A percentile compares a stretch with the other conserved stretches of the same genome.
phyloP scores from a whole-genome alignment of 1,139 yeast genomes.

The Yamadazyma sp. region DNA sequence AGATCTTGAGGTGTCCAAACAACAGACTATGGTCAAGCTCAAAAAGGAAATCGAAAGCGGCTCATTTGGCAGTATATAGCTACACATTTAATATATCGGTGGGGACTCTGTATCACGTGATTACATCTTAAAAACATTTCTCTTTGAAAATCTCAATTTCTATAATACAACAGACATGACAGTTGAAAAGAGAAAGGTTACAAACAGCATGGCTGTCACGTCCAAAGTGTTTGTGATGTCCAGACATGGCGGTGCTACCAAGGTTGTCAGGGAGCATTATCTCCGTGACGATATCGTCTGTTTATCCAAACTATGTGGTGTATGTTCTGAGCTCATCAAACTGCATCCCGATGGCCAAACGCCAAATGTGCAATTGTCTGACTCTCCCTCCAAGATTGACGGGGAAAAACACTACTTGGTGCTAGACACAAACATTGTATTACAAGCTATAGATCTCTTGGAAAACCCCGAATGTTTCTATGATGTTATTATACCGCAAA shows the following conservation, averaged over 20 bases:
- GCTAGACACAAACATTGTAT: conserved; percentile 83
- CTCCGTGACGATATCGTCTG: conserved; percentile 91
- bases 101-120: conserved; percentile 3
- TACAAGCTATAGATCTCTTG: conserved; percentile 85
- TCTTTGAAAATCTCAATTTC: background rate
- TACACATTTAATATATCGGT: background rate
- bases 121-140: conserved; percentile 2
- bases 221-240: conserved; percentile 93
- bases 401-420: conserved; percentile 65
- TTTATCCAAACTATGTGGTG: conserved; percentile 66
- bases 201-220: conserved; percentile 66
- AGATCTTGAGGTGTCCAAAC: conserved; percentile 61
- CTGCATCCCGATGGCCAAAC: conserved; percentile 57
- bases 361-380: conserved; percentile 52
- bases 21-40: conserved; percentile 34
- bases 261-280: conserved; percentile 92
- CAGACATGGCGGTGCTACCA: conserved; percentile 84
- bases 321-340: conserved; percentile 56
- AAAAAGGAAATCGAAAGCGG: conserved; percentile 46
- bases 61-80: conserved; percentile 37
- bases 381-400: conserved; percentile 43
- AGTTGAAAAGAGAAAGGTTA: conserved; percentile 35
- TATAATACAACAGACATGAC: conserved; percentile 2
- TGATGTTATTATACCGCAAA: conserved; percentile 91
- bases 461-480: conserved; percentile 77